Percentiles rank a stretch among this genome's conserved stretches.
Evolutionary conservation across 345 rosid genomes (phyloP).

Genomic region (Salix purpurea): DNA sequence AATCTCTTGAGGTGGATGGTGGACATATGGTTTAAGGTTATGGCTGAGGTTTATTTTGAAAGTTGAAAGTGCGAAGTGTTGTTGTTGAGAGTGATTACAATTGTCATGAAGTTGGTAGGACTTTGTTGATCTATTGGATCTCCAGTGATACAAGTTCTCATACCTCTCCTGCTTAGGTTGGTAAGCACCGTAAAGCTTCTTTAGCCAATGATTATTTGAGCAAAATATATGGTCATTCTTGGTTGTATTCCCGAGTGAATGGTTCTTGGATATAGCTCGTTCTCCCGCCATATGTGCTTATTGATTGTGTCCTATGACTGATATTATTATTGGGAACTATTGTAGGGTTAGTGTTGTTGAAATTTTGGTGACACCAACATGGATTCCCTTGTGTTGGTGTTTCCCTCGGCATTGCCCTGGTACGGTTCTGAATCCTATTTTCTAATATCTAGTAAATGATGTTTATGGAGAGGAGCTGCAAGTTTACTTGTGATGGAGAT

Average conservation of each 20-base stretch:
- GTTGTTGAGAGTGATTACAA: constrained; percentile 9
- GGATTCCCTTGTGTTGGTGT: constrained; percentile 52
- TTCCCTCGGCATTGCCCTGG: constrained; percentile 47
- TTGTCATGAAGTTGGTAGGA: neutral
- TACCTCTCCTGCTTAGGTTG: constrained; percentile 3
- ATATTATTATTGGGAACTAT: constrained; percentile 44
- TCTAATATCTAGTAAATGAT: constrained; percentile 31
- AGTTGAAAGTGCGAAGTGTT: constrained; percentile 1
- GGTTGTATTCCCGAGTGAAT: constrained; percentile 21
- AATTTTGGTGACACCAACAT: constrained; percentile 53
- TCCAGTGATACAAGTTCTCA: constrained; percentile 11
- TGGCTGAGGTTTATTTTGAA: constrained; percentile 3
- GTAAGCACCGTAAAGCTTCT: neutral
- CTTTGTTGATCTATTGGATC: constrained; percentile 15
- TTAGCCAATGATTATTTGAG: neutral
- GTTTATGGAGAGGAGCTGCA: constrained; percentile 21
- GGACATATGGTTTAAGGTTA: constrained; percentile 1
- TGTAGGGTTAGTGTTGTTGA: constrained; percentile 62
- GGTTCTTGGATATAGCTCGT: constrained; percentile 16
- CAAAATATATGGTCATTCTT: constrained; percentile 1
- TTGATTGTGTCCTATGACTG: constrained; percentile 30
- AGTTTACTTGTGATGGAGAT: constrained; percentile 14
- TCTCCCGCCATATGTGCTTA: constrained; percentile 23
- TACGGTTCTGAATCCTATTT: constrained; percentile 48
- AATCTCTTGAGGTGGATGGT: constrained; percentile 17